Conservation (phyloP, 768 basidiomycete species). For the Strobilomyces echinocephalus region DNA sequence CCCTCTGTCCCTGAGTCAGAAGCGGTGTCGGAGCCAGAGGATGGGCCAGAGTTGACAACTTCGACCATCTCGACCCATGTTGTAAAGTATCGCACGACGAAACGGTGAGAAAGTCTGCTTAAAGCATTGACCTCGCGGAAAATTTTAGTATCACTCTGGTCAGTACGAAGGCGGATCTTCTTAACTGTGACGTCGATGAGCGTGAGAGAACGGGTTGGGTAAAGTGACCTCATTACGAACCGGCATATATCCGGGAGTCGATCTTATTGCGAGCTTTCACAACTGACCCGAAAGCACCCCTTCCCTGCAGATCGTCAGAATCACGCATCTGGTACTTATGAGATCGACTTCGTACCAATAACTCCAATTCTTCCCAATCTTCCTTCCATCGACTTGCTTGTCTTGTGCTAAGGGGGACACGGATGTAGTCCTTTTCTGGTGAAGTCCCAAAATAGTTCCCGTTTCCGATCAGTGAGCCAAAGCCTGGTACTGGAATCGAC, state of each 20-base stretch:
- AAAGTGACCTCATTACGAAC: constrained; percentile 32
- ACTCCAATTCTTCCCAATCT: constrained; percentile 91
- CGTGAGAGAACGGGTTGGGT: not conserved
- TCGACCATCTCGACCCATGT: constrained; percentile 83
- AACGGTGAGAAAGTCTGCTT: constrained; percentile 82
- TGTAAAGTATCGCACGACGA: constrained; percentile 88
- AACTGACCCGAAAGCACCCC: constrained; percentile 90
- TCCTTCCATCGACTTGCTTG: constrained; percentile 82
- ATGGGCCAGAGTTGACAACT: constrained; percentile 40
- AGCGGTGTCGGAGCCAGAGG: constrained; percentile 42
- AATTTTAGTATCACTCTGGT: constrained; percentile 80
- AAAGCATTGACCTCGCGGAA: constrained; percentile 88
- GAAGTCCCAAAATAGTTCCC: constrained; percentile 40
- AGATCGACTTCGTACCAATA: constrained; percentile 45
- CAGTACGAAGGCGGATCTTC: constrained; percentile 76
- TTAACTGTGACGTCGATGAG: constrained; percentile 51
- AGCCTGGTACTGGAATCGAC: constrained; percentile 22
- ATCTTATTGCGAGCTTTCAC: constrained; percentile 91
- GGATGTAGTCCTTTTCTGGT: constrained; percentile 65
- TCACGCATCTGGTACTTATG: not conserved
- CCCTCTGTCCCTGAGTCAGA: constrained; percentile 38
- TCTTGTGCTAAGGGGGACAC: constrained; percentile 33
- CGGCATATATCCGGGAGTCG: constrained; percentile 79
- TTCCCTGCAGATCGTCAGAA: constrained; percentile 47
- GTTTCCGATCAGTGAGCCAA: constrained; percentile 48